Evolutionary conservation across 495 filamentous ascomycete species (phyloP).

Genomic region (Trichoderma gamsii): DNA sequence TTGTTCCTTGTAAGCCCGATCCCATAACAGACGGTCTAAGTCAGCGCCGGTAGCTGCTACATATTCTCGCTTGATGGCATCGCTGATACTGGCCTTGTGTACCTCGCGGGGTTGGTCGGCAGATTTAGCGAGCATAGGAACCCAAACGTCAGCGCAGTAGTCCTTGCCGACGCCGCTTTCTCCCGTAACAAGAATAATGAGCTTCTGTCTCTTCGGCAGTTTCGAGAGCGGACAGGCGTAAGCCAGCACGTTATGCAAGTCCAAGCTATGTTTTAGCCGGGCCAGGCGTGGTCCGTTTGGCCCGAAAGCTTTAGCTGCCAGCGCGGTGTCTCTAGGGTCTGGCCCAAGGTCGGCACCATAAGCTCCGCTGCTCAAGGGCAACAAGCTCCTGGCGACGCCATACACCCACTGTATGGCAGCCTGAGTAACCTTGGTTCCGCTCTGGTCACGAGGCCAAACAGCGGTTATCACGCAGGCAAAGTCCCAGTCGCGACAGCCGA

Average conservation of each 20-base stretch:
- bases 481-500: conserved; percentile 59
- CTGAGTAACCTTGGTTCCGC: conserved; percentile 40
- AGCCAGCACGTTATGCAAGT: conserved; percentile 47
- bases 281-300: conserved; percentile 44
- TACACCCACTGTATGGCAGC: conserved; percentile 53
- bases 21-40: conserved; percentile 40
- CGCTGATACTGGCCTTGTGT: too few species aligned
- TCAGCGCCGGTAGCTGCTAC: conserved; percentile 44
- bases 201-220: too few species aligned
- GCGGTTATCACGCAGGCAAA: conserved; percentile 60
- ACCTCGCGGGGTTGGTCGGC: too few species aligned
- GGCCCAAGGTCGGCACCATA: too few species aligned
- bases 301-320: conserved; percentile 54
- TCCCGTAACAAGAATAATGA: too few species aligned
- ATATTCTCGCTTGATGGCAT: too few species aligned
- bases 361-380: conserved; percentile 49
- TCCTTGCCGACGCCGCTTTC: too few species aligned
- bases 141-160: too few species aligned
- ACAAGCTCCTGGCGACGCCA: conserved; percentile 38
- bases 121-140: too few species aligned
- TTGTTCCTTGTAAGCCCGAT: conserved; percentile 58
- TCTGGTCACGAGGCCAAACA: conserved; percentile 54
- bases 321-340: conserved; percentile 49
- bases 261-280: conserved; percentile 47
- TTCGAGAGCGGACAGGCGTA: conserved; percentile 50